Conservation (phyloP, 306 rosid genomes). For the Vigna reflexopilosa region DNA sequence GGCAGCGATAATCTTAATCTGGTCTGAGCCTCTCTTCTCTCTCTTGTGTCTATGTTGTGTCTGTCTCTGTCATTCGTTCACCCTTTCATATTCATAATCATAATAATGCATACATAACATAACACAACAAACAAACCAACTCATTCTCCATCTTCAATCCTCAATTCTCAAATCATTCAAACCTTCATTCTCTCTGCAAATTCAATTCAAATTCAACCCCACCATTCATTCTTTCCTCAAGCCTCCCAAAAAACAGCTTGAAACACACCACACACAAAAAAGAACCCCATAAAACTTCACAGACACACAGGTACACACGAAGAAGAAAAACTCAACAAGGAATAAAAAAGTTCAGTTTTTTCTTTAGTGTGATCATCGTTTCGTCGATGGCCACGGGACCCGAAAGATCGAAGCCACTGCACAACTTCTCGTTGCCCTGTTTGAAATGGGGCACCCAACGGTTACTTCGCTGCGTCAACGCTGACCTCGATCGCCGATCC, state of each 20-base stretch:
- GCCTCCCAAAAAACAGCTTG: not conserved
- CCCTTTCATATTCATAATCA: not conserved
- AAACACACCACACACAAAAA: not conserved
- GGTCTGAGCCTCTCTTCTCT: not conserved
- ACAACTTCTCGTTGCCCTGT: slow-evolving; percentile 68
- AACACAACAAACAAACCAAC: not conserved
- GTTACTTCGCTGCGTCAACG: slow-evolving; percentile 60
- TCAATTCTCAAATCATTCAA: slow-evolving; percentile 2
- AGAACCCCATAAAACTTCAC: not conserved
- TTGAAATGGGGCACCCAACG: slow-evolving; percentile 67
- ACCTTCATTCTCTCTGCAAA: not conserved
- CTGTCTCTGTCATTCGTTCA: slow-evolving; percentile 32
- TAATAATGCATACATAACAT: slow-evolving; percentile 16
- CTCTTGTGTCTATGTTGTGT: slow-evolving; percentile 9
- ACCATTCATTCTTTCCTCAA: slow-evolving; percentile 22
- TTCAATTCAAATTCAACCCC: slow-evolving; percentile 7
- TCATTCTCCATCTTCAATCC: not conserved
- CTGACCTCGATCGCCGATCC: slow-evolving; percentile 47
- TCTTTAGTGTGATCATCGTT: slow-evolving; percentile 1
- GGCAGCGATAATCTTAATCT: slow-evolving; percentile 38
- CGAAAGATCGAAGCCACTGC: slow-evolving; percentile 65
- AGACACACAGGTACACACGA: not conserved
- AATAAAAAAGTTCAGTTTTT: not conserved
- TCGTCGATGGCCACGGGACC: slow-evolving; percentile 47
- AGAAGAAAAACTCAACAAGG: not conserved